These are phyloP conservation scores for Starmerella stigmatis DNA, from an alignment of 805 yeast species.

Conservation along the genomic window DNA sequence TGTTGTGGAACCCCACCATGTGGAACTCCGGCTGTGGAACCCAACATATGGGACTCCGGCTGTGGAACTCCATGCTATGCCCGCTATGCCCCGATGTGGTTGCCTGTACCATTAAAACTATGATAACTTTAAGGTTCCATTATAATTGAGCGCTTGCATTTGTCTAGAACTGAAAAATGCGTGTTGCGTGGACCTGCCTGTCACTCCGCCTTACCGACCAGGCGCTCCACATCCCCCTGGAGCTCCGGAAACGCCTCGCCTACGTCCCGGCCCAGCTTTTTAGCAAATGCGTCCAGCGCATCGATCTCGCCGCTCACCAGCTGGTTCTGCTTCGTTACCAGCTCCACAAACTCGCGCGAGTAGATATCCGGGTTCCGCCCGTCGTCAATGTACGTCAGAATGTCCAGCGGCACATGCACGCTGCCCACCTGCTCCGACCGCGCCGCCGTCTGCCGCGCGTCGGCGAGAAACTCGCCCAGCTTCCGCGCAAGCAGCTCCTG, in stretches of 20 bases:
- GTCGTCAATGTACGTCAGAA: constrained; percentile 84
- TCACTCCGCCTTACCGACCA: not conserved
- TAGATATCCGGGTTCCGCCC: constrained; percentile 96
- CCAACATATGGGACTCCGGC: too few species aligned
- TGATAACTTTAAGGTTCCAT: too few species aligned
- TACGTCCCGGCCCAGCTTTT: constrained; percentile 58
- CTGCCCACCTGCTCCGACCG: constrained; percentile 18
- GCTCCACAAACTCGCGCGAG: constrained; percentile 91
- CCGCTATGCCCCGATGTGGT: too few species aligned
- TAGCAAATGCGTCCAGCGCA: constrained; percentile 53
- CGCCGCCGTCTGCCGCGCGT: constrained; percentile 17
- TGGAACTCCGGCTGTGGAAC: too few species aligned
- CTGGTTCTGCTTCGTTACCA: constrained; percentile 82
- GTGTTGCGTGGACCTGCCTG: too few species aligned
- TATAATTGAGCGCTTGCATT: too few species aligned
- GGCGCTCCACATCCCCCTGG: constrained; percentile 3
- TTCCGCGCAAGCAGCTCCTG: constrained; percentile 41
- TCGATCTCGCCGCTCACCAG: constrained; percentile 71
- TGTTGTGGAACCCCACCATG: too few species aligned
- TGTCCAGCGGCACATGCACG: constrained; percentile 52
- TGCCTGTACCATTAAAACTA: too few species aligned
- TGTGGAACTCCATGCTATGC: too few species aligned
- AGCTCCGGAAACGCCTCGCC: constrained; percentile 72
- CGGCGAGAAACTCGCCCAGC: constrained; percentile 18
- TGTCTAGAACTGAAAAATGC: too few species aligned